Base-by-base conservation (phyloP, 495 filamentous ascomycete genomes). In the Penicillium roqueforti region DNA sequence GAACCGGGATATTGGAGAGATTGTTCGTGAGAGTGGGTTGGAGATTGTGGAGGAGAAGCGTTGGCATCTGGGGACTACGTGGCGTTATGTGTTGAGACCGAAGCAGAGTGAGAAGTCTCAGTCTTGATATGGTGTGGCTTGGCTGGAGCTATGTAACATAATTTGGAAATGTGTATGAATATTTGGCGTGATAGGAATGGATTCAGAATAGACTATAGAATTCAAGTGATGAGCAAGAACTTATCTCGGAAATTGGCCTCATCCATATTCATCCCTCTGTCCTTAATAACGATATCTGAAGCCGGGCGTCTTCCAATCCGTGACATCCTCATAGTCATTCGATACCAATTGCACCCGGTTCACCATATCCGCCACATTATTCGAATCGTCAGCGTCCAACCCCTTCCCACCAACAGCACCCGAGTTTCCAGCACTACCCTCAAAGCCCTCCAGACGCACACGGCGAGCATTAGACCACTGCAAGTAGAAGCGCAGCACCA, bases 1-100 rank as follows among this genome's bases (percentile, higher is more conserved):
- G 85, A 98, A 98, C 71, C 77, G 90, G 47, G 93, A 98, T 77
- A 86, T 98, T 50, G 88, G 86, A 52, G 70, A 69, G 51, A 82
- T 97, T 65, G 83, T 97, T 36, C 70, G 78, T 57, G 82, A 91
- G 56, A 91, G 87, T 54, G 92, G 90, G 19, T 70, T 98, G 62
- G 87, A 91, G 73, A 75, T 98, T 50, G 71, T 95, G 22, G 76
- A 84, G 62, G 79, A 83, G 62, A 82, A 83, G 56, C 69, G 83
- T 29, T 82, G 76, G 67, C 88, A 95, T 72, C 75, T 87, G 48
- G 92, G 92, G 28, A 96, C 91, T 16, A 86, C 84, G 5, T 89
- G 83, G 81, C 75, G 77, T 63, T 77, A 84, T 58, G 83, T 87
- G 53, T 66, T 87, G 55, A 72, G 75, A 56, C 82, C 83, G 26